phyloP scores from a whole-genome alignment of 2,329 filamentous ascomycete genomes.

The Emericellopsis atlantica region DNA sequence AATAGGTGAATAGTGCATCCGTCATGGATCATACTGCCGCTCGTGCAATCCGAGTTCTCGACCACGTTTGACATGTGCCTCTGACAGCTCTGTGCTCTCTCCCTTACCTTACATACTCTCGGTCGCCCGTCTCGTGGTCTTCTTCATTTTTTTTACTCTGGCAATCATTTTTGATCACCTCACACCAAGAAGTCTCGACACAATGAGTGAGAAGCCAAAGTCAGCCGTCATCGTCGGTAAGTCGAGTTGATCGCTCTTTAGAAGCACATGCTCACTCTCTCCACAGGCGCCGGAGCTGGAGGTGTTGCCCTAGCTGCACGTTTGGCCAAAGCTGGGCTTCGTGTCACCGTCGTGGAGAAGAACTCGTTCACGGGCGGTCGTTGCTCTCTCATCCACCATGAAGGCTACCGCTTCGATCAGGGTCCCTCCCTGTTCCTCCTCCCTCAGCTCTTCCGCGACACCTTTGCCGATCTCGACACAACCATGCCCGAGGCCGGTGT shows the following conservation, averaged over 20 bases:
- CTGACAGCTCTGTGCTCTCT: no score
- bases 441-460: constrained; percentile 56
- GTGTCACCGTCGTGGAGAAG: constrained; percentile 69
- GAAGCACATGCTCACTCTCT: not conserved
- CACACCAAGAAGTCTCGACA: not conserved
- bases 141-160: not conserved
- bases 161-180: not conserved
- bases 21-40: not conserved
- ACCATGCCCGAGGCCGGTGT: constrained; percentile 54
- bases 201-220: constrained; percentile 9
- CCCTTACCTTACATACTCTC: no score
- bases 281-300: constrained; percentile 53
- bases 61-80: no score
- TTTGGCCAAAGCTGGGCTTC: constrained; percentile 55
- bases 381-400: constrained; percentile 50
- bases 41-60: no score
- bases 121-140: not conserved
- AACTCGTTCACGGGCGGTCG: constrained; percentile 61
- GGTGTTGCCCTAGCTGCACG: constrained; percentile 61
- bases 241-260: not conserved
- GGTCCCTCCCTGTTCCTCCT: constrained; percentile 63
- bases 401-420: constrained; percentile 62
- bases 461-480: constrained; percentile 57
- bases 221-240: constrained; percentile 15
- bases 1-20: not conserved